Conservation (phyloP, 495 filamentous ascomycete genomes). For the Chaetomium cochliodes region DNA sequence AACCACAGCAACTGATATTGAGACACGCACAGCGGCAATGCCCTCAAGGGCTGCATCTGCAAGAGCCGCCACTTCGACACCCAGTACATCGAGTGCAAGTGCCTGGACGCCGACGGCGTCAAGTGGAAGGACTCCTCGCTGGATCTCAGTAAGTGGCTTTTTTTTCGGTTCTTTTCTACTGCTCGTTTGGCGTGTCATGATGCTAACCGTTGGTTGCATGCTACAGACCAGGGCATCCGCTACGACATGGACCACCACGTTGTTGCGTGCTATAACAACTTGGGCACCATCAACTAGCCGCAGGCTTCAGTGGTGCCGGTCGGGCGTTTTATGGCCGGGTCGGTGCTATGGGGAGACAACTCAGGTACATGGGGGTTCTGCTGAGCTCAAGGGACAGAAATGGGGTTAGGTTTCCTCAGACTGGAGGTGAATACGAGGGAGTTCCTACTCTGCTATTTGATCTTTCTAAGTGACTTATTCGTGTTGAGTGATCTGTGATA, state of each 20-base stretch:
- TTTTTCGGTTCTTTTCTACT: not conserved
- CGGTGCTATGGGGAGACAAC: too few relatives aligned
- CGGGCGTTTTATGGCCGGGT: not conserved
- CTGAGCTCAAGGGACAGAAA: not conserved
- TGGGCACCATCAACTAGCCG: not conserved
- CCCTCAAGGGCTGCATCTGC: constrained; percentile 7
- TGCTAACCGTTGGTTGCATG: not conserved
- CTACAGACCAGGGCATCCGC: constrained; percentile 2
- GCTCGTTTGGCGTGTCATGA: not conserved
- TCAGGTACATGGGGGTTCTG: not conserved
- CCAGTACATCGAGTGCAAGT: constrained; percentile 3
- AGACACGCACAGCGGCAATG: constrained; percentile 1
- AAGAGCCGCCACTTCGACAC: constrained; percentile 1
- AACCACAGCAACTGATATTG: not conserved
- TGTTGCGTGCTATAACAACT: not conserved
- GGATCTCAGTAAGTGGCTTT: not conserved
- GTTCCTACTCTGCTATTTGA: too few relatives aligned
- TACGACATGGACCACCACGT: constrained; percentile 2
- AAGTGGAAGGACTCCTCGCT: not conserved
- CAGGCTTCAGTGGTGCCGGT: not conserved
- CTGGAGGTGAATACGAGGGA: too few relatives aligned
- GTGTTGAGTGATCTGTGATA: too few relatives aligned
- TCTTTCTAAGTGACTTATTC: too few relatives aligned
- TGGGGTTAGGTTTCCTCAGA: too few relatives aligned
- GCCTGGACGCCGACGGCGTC: not conserved